phyloP scores from a whole-genome alignment of 495 filamentous ascomycete species.

The Talaromyces stipitatus region DNA sequence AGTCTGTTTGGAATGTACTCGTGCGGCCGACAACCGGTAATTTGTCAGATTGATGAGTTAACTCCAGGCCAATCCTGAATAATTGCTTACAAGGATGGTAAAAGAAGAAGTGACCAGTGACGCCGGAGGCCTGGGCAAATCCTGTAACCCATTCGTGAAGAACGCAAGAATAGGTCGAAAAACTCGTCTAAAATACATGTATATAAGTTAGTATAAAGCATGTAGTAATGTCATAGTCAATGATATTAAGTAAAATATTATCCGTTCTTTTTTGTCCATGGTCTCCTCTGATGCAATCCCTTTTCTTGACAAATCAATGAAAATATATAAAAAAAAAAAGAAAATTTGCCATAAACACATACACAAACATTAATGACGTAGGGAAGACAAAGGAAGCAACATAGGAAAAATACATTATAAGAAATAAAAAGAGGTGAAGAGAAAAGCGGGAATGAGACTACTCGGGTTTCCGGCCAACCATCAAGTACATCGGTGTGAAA shows the following conservation, averaged over 20 bases:
- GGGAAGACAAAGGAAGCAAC: not conserved
- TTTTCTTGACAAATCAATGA: not conserved
- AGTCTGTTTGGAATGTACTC: no score
- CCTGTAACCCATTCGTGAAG: no score
- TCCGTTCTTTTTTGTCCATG: not conserved
- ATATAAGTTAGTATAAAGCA: not conserved
- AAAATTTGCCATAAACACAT: not conserved
- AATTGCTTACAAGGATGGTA: no score
- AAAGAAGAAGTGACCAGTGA: no score
- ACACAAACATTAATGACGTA: not conserved
- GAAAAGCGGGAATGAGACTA: constrained; percentile 21
- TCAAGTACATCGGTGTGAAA: constrained; percentile 98
- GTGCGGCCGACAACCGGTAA: no score
- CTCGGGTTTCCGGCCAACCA: constrained; percentile 87
- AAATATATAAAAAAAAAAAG: not conserved
- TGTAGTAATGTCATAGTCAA: not conserved
- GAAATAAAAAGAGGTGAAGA: not conserved
- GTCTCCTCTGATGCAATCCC: not conserved
- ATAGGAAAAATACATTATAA: not conserved
- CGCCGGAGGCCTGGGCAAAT: no score
- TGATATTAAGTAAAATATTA: not conserved
- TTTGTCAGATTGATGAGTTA: no score
- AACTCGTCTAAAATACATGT: not conserved
- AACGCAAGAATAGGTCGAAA: not conserved
- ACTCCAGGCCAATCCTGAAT: no score